Conservation (phyloP, 2,329 filamentous ascomycete genomes). For the Colletotrichum sp. region DNA sequence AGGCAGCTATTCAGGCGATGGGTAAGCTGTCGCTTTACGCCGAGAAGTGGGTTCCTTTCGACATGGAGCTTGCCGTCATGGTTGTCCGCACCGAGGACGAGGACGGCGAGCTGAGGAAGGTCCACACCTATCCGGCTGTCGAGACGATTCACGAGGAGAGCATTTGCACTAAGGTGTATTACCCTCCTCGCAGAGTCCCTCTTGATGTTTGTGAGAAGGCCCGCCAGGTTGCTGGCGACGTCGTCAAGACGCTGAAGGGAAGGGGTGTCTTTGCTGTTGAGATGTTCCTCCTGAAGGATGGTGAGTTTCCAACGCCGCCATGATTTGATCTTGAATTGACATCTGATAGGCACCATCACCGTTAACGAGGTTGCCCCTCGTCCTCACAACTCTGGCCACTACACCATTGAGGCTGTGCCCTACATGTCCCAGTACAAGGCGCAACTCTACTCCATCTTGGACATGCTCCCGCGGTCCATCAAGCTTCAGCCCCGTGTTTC, state of each 20-base stretch:
- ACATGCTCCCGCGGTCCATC: conserved; percentile 58
- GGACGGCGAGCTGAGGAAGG: conserved; percentile 49
- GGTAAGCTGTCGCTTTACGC: conserved; percentile 79
- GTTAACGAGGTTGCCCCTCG: conserved; percentile 85
- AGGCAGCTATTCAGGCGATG: conserved; percentile 72
- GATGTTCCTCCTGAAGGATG: conserved; percentile 84
- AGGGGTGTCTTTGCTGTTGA: conserved; percentile 96
- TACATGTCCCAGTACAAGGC: conserved; percentile 91
- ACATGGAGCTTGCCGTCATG: conserved; percentile 90
- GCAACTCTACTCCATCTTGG: conserved; percentile 85
- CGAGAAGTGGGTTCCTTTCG: conserved; percentile 88
- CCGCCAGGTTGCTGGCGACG: conserved; percentile 77
- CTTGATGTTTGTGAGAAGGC: conserved; percentile 67
- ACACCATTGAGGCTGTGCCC: conserved; percentile 90
- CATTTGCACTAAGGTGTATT: conserved; percentile 92
- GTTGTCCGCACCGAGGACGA: conserved; percentile 86
- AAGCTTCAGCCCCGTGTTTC: conserved; percentile 63
- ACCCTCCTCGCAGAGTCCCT: conserved; percentile 77
- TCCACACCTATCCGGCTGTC: conserved; percentile 83
- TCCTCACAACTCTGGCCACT: conserved; percentile 89
- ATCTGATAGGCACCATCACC: conserved; percentile 60
- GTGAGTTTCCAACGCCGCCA: conserved; percentile 36
- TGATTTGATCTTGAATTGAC: background rate
- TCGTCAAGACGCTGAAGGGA: conserved; percentile 81
- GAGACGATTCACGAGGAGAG: conserved; percentile 96